Evolutionary conservation across 371 early-diverging fungal species (phyloP), one percentile per base, ranked within the genome.

Genomic region (Choanephora cucurbitarum): DNA sequence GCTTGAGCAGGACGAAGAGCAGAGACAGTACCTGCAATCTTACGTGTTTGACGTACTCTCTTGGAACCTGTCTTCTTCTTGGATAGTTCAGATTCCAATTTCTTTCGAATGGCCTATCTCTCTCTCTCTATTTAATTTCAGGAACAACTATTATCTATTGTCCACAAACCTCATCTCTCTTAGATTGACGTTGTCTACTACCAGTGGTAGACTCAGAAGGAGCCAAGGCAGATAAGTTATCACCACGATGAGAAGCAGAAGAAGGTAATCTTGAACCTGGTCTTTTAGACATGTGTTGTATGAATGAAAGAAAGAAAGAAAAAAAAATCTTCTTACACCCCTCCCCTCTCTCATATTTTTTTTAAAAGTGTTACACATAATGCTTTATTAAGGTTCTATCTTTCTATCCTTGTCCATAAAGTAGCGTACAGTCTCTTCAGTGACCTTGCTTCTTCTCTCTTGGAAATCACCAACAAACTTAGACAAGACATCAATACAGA

Each of bases 381-480:
- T 50, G 28, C 23, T 51, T 49, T 47, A 43, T 51, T 65, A 68
- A 39, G 42, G 44, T 41, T 71, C 69, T 45, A 79, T 79, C 59
- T 73, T 79, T 55, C 74, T 63, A 56, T 48, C 64, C 43, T 60
- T 53, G 55, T 90, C 79, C 87, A 90, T 90, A 62, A 77, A 92
- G 39, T 85, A 66, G 24, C 75, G 63, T 62, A 91, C 58, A 7
- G 80, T 53, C 62, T 87, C 87, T 24, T 87, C 82, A 5, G 91
- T 89, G 34, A 92, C 61, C 19, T 73, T 79, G 15, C 69, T 75
- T 72, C 84, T 87, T 60, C 85, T 77, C 49, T 81, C 83, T 75
- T 99, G 98, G 85, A 96, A 93, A 15, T 84, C 85, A n/a, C 70
- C 78, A 17, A 98, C 90, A 69, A 98, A 85, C 50, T 83, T 77